Percentiles rank a stretch among this genome's conserved stretches.
phyloP scores from a whole-genome alignment of 2,329 filamentous ascomycete genomes.

The Remersonia thermophila region DNA sequence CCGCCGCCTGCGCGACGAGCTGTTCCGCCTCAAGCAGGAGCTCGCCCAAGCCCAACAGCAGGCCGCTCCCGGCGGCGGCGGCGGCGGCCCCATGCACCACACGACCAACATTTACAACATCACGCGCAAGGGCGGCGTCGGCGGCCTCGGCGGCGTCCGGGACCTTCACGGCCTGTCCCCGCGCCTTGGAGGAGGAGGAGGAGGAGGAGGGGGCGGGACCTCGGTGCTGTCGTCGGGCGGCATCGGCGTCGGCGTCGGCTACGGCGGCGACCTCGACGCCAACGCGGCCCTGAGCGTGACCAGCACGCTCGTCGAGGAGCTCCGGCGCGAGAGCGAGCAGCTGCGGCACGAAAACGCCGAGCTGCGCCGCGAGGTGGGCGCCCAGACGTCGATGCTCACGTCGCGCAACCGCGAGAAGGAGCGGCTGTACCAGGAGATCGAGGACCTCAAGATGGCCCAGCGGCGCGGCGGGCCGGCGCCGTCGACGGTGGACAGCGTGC shows the following conservation, averaged over 20 bases:
- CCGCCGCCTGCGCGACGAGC: slow-evolving; percentile 68
- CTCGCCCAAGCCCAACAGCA: slow-evolving; percentile 20
- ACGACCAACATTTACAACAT: slow-evolving; percentile 58
- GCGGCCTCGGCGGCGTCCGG: too few species aligned
- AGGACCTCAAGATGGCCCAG: slow-evolving; percentile 83
- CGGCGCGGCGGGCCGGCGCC: slow-evolving; percentile 53
- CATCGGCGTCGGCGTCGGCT: too few species aligned
- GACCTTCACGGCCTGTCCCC: slow-evolving; percentile 30
- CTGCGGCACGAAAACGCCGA: slow-evolving; percentile 88
- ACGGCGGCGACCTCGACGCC: slow-evolving; percentile 38
- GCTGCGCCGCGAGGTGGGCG: slow-evolving; percentile 79
- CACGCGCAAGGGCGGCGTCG: slow-evolving; percentile 41
- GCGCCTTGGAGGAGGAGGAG: too few species aligned
- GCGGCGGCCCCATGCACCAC: slow-evolving; percentile 34
- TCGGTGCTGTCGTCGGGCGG: too few species aligned
- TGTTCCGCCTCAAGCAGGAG: slow-evolving; percentile 59
- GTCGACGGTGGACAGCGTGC: slow-evolving; percentile 72
- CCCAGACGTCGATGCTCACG: slow-evolving; percentile 94
- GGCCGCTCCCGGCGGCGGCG: slow-evolving; percentile 12
- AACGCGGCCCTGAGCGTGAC: slow-evolving; percentile 43
- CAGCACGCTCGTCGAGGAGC: slow-evolving; percentile 64
- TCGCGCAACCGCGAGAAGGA: slow-evolving; percentile 93
- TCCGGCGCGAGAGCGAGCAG: slow-evolving; percentile 56
- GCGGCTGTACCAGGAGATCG: slow-evolving; percentile 88
- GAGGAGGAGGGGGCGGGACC: too few species aligned